These are phyloP conservation scores for Trypanosoma melophagium DNA, from an alignment of 208 protist genomes.

Conservation along the genomic window DNA sequence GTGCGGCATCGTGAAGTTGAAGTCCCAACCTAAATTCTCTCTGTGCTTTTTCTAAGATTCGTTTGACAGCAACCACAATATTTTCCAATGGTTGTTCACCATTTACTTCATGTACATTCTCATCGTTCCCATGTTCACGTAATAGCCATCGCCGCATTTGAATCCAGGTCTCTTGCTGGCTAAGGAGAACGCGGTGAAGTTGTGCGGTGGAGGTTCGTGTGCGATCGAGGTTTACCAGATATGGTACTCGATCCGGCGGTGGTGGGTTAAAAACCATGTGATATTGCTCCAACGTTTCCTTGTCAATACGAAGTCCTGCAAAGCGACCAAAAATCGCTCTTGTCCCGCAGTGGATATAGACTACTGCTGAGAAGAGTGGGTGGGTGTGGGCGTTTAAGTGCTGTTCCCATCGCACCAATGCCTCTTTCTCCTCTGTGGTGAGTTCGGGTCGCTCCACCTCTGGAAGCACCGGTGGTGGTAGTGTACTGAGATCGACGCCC, in stretches of 20 bases:
- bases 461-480: conserved; percentile 77
- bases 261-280: conserved; percentile 83
- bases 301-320: conserved; percentile 77
- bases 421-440: conserved; percentile 39
- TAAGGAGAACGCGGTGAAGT: conserved; percentile 66
- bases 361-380: conserved; percentile 43
- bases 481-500: conserved; percentile 51
- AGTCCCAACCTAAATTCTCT: conserved; percentile 34
- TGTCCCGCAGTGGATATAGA: conserved; percentile 68
- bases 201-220: conserved; percentile 57
- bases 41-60: conserved; percentile 34
- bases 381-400: conserved; percentile 28
- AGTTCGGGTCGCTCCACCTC: conserved; percentile 44
- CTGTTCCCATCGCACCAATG: conserved; percentile 42
- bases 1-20: conserved; percentile 38
- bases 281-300: conserved; percentile 74
- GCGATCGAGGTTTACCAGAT: conserved; percentile 66
- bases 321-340: conserved; percentile 77
- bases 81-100: conserved; percentile 42
- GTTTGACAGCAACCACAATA: conserved; percentile 33
- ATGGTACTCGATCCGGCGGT: conserved; percentile 62
- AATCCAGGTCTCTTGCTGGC: conserved; percentile 60
- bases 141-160: conserved; percentile 51
- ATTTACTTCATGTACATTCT: conserved; percentile 61
- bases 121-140: conserved; percentile 18